Base-by-base conservation (phyloP, 2,329 filamentous ascomycete genomes). In the Hortaea sp. region DNA sequence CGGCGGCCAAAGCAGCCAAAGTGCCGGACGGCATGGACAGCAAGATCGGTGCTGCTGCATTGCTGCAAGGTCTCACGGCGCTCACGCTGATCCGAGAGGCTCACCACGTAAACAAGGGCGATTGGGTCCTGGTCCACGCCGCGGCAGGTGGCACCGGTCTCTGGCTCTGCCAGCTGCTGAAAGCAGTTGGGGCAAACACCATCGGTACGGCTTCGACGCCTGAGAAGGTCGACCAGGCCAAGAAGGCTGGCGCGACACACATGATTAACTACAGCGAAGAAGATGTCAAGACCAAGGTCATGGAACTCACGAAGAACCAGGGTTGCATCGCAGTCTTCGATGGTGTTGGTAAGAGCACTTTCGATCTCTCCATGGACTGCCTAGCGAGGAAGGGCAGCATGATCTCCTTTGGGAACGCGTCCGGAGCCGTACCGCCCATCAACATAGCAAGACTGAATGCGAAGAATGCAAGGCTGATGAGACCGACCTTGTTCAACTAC, bases 1-100 rank as follows among this genome's bases (percentile, higher is more conserved):
- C 77, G 0, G 75, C 77, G 1, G 61, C 63, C 5, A 75, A 75
- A 49, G 73, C 79, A 0, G 66, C 84, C 49, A 74, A 76, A 49
- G 69, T 94, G 3, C 88, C 88, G 1, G 70, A 74, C 0, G 73
- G 66, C 0, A 63, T 94, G 38, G 59, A 70, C 1, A 73, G 76
- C 1, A 77, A 84, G 41, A 68, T 77, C 5, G 84, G 80, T 6
- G 81, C 83, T 32, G 85, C 85, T 0, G 71, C 77, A 0, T 67
- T 87, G n/a, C 70, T 94, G 7, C 89, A 94, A 63, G 88, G 86
- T 1, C 70, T 95, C 34, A 95, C 88, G 1, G 87, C 88, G 0
- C 72, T 92, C 56, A 85, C 86, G 0, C 73, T 95, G 29, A 78
- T 88, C 49, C 78, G 82, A 47, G 88, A 94, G 63, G 78, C 84